Evolutionary conservation across 2,329 filamentous ascomycete species (phyloP).

Genomic region (Alternaria novae-zelandiae): DNA sequence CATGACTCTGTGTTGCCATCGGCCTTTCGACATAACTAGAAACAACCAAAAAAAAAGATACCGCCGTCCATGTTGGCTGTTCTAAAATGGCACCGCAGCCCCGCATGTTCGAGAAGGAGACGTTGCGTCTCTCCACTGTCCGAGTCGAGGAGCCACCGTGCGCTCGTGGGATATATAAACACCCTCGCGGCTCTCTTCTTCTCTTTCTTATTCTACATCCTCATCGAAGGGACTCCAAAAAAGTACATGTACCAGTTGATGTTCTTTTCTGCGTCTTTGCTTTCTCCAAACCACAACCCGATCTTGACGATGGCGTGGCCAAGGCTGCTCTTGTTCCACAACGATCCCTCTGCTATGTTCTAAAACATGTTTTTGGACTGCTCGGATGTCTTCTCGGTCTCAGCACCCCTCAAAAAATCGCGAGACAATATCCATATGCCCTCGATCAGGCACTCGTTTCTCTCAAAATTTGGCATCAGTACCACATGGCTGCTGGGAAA

Average conservation of each 20-base stretch:
- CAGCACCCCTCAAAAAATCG: background rate
- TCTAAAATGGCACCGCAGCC: background rate
- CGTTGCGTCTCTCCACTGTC: background rate
- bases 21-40: fast-evolving
- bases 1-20: background rate
- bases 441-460: background rate
- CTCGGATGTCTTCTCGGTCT: too few relatives aligned
- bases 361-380: too few relatives aligned
- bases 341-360: too few relatives aligned
- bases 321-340: background rate
- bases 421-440: background rate
- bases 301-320: fast-evolving
- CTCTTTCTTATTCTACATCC: background rate
- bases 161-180: background rate
- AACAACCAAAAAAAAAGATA: background rate
- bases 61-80: fast-evolving
- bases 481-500: too few relatives aligned
- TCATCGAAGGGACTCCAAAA: background rate
- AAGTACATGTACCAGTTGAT: too few relatives aligned
- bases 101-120: background rate
- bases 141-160: background rate
- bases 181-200: background rate
- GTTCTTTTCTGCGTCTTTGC: background rate
- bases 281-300: background rate
- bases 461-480: background rate